Base-by-base conservation (phyloP, 129 eudicot species). In the Flaveria brownii region DNA sequence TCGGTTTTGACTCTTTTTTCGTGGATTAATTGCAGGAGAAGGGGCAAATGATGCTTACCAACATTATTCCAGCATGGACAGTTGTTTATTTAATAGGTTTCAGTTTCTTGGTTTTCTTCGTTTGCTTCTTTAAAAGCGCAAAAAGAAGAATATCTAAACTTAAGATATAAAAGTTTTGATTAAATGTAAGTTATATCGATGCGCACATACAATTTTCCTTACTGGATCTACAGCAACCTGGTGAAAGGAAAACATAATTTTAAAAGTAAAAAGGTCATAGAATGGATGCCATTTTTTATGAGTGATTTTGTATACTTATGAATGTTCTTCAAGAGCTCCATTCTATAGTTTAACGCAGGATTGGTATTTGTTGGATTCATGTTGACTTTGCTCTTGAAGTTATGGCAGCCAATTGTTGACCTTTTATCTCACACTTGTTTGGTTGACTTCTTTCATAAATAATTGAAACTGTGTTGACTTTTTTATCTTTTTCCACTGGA, bases 101-200 rank as follows among this genome's bases (percentile, higher is more conserved):
- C 52, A 25, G 23, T 22, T 46, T 77, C n/a, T 59, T 85, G 28
- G 69, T 83, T 62, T 56, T 80, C 74, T 82, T 85, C 45, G 13
- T 87, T 74, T 75, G 77, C 75, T 47, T 91, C 46, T 81, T 74
- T 83, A 77, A 75, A 85, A 86, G 82, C 77, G 85, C 89, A 68
- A 89, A 87, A 85, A 80, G 92, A 88, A 89, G 90, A 84, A 81
- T 79, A 76, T 87, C 82, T 26, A 91, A 91, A 82, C 43, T 89
- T 70, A 91, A 91, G 82, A 65, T 91, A 73, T 88, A 82, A 82
- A 42, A 65, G 12, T 82, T 65, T 61, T 78, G 30, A 71, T 65
- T 56, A 13, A 55, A 57, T 49, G 56, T 22, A 74, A 75, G 67
- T 65, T 69, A 61, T 68, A 70, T 25, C 20, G 56, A 77, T 45